Conservation (phyloP, 805 yeast species). For the Isabelozyma pseudorhagii region DNA sequence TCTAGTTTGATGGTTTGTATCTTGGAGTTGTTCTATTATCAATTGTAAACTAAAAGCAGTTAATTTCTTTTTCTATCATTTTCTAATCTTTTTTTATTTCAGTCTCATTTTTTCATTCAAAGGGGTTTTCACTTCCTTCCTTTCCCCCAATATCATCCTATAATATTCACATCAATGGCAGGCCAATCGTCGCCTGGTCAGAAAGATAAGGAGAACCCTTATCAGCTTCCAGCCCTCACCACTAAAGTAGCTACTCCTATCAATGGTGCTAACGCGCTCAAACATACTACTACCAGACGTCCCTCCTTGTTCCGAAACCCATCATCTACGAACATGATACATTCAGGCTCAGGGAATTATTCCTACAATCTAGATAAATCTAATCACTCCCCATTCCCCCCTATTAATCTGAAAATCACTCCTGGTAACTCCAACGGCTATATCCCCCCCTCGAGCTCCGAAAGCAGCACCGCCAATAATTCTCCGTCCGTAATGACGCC, state of each 20-base stretch:
- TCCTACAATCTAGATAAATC: background rate
- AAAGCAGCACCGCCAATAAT: background rate
- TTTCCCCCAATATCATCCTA: too few relatives aligned
- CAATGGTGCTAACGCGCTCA: background rate
- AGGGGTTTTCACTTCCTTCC: too few relatives aligned
- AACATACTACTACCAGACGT: slow-evolving; percentile 4
- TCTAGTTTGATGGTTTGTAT: background rate
- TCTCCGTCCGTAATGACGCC: background rate
- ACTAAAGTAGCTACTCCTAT: background rate
- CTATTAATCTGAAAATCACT: background rate
- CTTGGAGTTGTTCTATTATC: background rate
- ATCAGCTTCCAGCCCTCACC: background rate
- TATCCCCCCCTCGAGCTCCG: background rate
- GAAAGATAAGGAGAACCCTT: background rate
- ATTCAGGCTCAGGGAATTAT: background rate
- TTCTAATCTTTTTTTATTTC: background rate
- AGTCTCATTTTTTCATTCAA: background rate
- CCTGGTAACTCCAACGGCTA: background rate
- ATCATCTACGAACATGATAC: background rate
- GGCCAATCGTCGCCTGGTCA: background rate
- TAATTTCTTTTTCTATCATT: too few relatives aligned
- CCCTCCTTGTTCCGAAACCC: slow-evolving; percentile 6
- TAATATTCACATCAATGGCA: too few relatives aligned
- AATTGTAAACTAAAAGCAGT: background rate
- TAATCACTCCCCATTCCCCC: background rate